Percentiles rank a stretch among this genome's conserved stretches.
Evolutionary conservation across 2,329 filamentous ascomycete species (phyloP).

Genomic region (Zasmidium angulare): DNA sequence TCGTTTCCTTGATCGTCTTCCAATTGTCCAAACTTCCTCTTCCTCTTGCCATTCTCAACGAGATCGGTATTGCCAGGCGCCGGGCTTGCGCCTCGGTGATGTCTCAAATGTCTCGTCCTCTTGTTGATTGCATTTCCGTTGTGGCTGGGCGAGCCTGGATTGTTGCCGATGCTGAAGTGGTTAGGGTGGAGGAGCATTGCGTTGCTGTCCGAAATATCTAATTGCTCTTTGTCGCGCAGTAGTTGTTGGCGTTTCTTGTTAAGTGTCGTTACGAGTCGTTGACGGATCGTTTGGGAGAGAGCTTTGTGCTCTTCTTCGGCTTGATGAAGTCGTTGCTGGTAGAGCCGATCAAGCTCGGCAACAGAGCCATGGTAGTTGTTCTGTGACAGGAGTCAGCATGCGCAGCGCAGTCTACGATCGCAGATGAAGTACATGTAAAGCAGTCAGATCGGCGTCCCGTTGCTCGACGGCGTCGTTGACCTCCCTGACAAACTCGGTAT

Average conservation of each 20-base stretch:
- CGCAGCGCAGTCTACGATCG: neutral
- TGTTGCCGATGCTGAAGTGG: conserved; percentile 62
- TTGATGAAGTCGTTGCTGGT: conserved; percentile 60
- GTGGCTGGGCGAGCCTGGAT: conserved; percentile 63
- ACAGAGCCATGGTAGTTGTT: conserved; percentile 58
- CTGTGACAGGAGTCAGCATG: conserved; percentile 36
- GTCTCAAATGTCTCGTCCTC: conserved; percentile 63
- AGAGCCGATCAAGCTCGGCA: conserved; percentile 56
- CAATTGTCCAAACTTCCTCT: conserved; percentile 54
- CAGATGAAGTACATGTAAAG: conserved; percentile 68
- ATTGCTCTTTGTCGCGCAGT: conserved; percentile 65
- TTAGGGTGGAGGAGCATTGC: conserved; percentile 64
- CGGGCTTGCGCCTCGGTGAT: conserved; percentile 44
- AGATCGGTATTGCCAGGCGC: conserved; percentile 25
- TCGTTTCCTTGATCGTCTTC: conserved; percentile 60
- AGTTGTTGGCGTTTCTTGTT: conserved; percentile 58
- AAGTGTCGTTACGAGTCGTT: conserved; percentile 59
- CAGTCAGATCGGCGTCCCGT: conserved; percentile 77
- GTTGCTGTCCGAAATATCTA: conserved; percentile 66
- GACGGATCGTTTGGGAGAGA: conserved; percentile 59
- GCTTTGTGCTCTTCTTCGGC: conserved; percentile 63
- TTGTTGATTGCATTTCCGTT: conserved; percentile 51
- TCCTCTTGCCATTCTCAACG: conserved; percentile 54
- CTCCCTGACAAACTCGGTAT: conserved; percentile 79
- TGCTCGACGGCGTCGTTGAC: conserved; percentile 87